Evolutionary conservation across 805 yeast species (phyloP).

Genomic region (Candida coquimbonensis): DNA sequence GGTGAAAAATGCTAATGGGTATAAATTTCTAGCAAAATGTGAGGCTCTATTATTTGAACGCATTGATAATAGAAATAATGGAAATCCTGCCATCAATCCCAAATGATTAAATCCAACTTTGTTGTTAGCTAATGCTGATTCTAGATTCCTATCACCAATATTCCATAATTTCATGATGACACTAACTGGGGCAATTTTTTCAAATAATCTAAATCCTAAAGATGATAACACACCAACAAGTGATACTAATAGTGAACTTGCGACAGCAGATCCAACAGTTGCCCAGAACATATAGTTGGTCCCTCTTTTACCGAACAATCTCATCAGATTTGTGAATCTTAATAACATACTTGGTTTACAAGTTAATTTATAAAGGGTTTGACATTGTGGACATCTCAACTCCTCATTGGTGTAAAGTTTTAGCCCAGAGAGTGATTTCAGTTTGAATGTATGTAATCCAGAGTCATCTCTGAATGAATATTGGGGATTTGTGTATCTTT

Average conservation of each 20-base stretch:
- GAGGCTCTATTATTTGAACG: constrained; percentile 10
- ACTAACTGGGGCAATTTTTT: constrained; percentile 25
- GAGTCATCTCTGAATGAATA: not conserved
- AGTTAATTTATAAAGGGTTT: constrained; percentile 24
- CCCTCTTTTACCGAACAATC: constrained; percentile 9
- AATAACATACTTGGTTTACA: constrained; percentile 13
- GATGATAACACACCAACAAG: constrained; percentile 16
- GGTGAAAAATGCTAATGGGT: constrained; percentile 19
- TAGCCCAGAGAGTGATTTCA: constrained; percentile 3
- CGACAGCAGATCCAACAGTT: constrained; percentile 12
- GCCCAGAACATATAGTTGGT: constrained; percentile 5
- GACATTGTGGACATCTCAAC: constrained; percentile 34
- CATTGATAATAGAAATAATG: constrained; percentile 23
- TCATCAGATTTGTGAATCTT: constrained; percentile 10
- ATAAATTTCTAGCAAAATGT: constrained; percentile 8
- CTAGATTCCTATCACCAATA: constrained; percentile 12
- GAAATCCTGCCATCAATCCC: constrained; percentile 23
- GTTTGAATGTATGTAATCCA: not conserved
- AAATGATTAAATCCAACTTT: constrained; percentile 8
- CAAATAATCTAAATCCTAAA: constrained; percentile 25
- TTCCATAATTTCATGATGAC: constrained; percentile 26
- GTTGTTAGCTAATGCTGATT: constrained; percentile 10
- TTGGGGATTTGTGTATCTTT: not conserved
- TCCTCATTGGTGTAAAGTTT: constrained; percentile 4
- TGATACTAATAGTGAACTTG: constrained; percentile 20